phyloP scores from a whole-genome alignment of 2,329 filamentous ascomycete species.

The Aotearoamyces nothofagi region DNA sequence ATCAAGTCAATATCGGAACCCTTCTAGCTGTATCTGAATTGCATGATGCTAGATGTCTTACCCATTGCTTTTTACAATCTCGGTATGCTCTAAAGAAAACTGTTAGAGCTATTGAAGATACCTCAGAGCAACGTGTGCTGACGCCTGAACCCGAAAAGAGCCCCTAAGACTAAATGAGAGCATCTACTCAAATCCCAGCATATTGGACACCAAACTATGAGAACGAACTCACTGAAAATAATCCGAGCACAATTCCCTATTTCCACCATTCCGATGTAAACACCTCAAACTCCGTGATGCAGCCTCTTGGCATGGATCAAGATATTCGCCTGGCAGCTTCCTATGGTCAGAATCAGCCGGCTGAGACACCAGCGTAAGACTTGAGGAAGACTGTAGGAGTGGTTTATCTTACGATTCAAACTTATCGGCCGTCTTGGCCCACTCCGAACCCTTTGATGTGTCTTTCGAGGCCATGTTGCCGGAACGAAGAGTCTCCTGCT shows the following conservation, averaged over 20 bases:
- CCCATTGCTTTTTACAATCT: slow-evolving; percentile 92
- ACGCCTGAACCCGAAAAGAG: too few species aligned
- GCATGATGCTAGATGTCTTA: too few species aligned
- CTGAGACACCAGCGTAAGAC: too few species aligned
- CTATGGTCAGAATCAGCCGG: too few species aligned
- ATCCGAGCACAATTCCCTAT: slow-evolving; percentile 79
- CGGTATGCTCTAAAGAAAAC: slow-evolving; percentile 88
- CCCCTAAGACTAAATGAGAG: too few species aligned
- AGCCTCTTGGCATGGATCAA: slow-evolving; percentile 90
- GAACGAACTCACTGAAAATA: slow-evolving; percentile 93
- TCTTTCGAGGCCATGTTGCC: too few species aligned
- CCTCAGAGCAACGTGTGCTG: slow-evolving; percentile 3
- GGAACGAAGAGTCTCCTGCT: too few species aligned
- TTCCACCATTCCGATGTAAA: slow-evolving; percentile 73
- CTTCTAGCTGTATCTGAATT: too few species aligned
- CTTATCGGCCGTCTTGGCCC: slow-evolving; percentile 1
- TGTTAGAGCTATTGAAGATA: slow-evolving; percentile 21
- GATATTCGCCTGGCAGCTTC: slow-evolving; percentile 79
- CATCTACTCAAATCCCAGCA: slow-evolving; percentile 4
- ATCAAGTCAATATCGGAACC: too few species aligned
- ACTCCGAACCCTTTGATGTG: too few species aligned
- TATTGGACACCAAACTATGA: background rate
- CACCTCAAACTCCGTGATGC: slow-evolving; percentile 76
- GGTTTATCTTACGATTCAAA: too few species aligned
- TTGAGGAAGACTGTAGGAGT: too few species aligned